These are phyloP conservation scores for Rubia occidens DNA, from an alignment of 305 asterid genomes.

Conservation along the genomic window DNA sequence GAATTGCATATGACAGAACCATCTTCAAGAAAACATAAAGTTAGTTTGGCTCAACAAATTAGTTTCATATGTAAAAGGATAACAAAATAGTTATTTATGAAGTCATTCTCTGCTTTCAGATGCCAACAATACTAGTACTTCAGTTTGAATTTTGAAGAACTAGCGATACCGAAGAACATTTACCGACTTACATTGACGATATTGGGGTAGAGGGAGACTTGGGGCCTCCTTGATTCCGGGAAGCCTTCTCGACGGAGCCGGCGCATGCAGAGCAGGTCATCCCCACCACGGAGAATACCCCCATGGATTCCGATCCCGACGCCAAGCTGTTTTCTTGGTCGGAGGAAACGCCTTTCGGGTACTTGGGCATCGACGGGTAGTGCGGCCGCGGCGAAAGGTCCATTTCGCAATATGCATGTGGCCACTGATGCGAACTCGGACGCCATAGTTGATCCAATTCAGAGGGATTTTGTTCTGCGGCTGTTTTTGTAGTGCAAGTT, in stretches of 20 bases:
- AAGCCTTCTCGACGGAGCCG: constrained; percentile 71
- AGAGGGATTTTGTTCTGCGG: too few species aligned
- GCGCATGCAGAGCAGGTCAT: constrained; percentile 96
- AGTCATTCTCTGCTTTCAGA: too few species aligned
- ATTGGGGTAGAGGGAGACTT: constrained; percentile 47
- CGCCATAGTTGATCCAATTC: constrained; percentile 36
- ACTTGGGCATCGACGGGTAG: constrained; percentile 80
- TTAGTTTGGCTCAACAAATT: too few species aligned
- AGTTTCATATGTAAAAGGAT: too few species aligned
- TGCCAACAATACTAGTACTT: too few species aligned
- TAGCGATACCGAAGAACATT: too few species aligned
- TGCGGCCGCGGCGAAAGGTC: constrained; percentile 49
- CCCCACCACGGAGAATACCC: constrained; percentile 55
- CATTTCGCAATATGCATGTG: constrained; percentile 39
- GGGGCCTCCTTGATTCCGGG: constrained; percentile 74
- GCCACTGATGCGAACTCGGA: constrained; percentile 46
- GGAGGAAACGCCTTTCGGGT: constrained; percentile 38
- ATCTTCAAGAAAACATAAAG: too few species aligned
- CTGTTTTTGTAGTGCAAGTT: too few species aligned
- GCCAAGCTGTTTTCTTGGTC: constrained; percentile 44
- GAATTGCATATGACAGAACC: too few species aligned
- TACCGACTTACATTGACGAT: constrained; percentile 61
- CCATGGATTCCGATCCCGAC: constrained; percentile 43
- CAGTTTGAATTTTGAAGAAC: too few species aligned
- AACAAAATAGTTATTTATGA: too few species aligned